A percentile compares a stretch with the other conserved stretches of the same genome.
Evolutionary conservation across 306 rosid genomes (phyloP).

Genomic region (Acacia acuminata): DNA sequence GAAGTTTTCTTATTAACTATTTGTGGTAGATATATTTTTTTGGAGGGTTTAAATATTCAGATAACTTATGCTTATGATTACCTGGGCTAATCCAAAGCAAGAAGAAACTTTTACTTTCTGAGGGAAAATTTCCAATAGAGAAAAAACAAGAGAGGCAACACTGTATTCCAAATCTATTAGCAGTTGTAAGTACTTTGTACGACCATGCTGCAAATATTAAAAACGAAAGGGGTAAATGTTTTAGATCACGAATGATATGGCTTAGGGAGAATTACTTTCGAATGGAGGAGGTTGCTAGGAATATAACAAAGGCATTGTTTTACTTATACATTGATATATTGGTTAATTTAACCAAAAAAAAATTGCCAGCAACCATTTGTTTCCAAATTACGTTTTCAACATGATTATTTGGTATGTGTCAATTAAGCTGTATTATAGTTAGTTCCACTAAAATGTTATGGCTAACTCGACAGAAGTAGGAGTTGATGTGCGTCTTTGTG

Average conservation of each 20-base stretch:
- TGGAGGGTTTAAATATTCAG: no score
- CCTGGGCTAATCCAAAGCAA: no score
- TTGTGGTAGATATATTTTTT: no score
- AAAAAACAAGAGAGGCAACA: no score
- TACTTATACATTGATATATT: background rate
- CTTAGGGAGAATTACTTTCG: background rate
- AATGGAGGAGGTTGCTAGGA: background rate
- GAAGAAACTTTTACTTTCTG: no score
- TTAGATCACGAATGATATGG: background rate
- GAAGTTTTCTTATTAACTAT: no score
- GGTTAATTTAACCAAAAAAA: conserved; percentile 6
- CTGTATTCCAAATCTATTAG: no score
- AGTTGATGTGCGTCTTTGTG: conserved; percentile 95
- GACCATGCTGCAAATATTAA: background rate
- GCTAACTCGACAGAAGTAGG: conserved; percentile 69
- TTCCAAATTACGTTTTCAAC: background rate
- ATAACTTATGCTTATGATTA: no score
- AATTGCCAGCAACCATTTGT: conserved; percentile 5
- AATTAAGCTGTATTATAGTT: conserved; percentile 26
- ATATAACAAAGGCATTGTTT: no score
- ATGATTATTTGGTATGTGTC: conserved; percentile 16
- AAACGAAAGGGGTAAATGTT: background rate
- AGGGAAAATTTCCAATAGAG: no score
- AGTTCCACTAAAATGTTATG: conserved; percentile 22
- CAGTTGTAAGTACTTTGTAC: no score